These are phyloP conservation scores for Yarrowia sp. DNA, from an alignment of 805 yeast genomes.

Conservation along the genomic window DNA sequence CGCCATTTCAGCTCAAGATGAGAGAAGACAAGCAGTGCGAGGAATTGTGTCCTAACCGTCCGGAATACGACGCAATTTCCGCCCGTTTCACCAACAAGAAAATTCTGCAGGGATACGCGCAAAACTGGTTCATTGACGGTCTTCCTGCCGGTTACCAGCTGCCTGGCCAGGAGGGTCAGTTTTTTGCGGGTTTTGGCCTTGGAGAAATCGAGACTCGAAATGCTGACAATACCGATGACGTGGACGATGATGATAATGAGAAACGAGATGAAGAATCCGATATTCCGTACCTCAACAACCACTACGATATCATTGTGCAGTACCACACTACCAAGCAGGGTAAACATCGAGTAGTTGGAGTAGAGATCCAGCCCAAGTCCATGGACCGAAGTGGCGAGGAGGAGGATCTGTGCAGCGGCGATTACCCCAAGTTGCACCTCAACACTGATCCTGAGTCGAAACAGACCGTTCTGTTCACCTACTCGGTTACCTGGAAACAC, in stretches of 20 bases:
- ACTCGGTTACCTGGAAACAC: constrained; percentile 68
- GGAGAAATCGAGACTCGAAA: constrained; percentile 42
- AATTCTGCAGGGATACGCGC: constrained; percentile 76
- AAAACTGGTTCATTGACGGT: constrained; percentile 94
- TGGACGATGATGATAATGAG: constrained; percentile 47
- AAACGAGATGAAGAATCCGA: constrained; percentile 31
- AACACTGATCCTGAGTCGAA: constrained; percentile 48
- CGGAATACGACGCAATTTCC: constrained; percentile 57
- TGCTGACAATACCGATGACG: constrained; percentile 51
- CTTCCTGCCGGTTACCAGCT: constrained; percentile 69
- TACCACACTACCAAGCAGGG: constrained; percentile 71
- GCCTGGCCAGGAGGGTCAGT: constrained; percentile 51
- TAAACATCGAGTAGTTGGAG: constrained; percentile 86
- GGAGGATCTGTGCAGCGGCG: constrained; percentile 32
- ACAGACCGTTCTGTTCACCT: constrained; percentile 70
- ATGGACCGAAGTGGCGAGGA: constrained; percentile 40
- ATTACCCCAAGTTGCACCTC: constrained; percentile 29
- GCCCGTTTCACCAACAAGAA: constrained; percentile 71
- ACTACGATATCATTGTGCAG: constrained; percentile 72
- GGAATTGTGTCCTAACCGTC: constrained; percentile 52
- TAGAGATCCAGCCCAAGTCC: constrained; percentile 69
- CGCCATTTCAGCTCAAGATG: constrained; percentile 83
- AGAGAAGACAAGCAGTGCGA: constrained; percentile 66
- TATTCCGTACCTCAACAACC: constrained; percentile 68
- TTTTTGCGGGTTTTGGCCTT: constrained; percentile 78